Base-by-base conservation (phyloP, 176 grass and related monocot species). In the Aegilops speltoides region DNA sequence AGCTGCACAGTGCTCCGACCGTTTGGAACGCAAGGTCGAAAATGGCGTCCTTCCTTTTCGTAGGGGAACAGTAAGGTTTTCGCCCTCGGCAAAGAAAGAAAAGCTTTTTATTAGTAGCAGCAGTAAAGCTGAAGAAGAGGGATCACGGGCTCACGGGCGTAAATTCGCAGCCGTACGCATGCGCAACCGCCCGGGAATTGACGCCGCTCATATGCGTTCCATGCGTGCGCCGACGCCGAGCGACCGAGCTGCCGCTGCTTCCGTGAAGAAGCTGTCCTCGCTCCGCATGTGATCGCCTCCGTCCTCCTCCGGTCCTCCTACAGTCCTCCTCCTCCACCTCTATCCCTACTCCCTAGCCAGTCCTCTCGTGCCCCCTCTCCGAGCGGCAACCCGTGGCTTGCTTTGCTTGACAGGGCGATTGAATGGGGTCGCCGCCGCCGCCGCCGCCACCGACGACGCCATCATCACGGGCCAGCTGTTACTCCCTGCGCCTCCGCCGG, bases 391-490 rank as follows among this genome's bases (percentile, higher is more conserved):
- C 24, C 26, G 32, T 52, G 77, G 48, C 15, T 6, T 52, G 48
- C 46, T 50, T 6, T 50, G 46, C 48, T 52, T 52, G 48, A 52
- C 15, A 3, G 41, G 10, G 11, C 2, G 41, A 45, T 50, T 98
- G 89, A 92, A 94, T 91, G 89, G 87, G 84, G 76, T 90, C 93
- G 85, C 91, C 92, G 56, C 8, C 56, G 89, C 90, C 92, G 89
- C 45, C 43, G 65, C 66, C 65, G 23, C 25, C 43, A 10, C 73
- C 73, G 73, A 50, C 73, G 73, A 50, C 73, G 73, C 56, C 74
- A 37, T 71, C 83, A 89, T 86, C 85, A 74, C 78, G 71, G 8
- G 43, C 19, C 17, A 22, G 19, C 20, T 59, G 56, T 59, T 59
- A 59, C 56, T 20, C 56, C 0, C 7, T 59, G 33, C 68, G 8